phyloP scores from a whole-genome alignment of 208 protist species.

The Trypanosoma grayi region DNA sequence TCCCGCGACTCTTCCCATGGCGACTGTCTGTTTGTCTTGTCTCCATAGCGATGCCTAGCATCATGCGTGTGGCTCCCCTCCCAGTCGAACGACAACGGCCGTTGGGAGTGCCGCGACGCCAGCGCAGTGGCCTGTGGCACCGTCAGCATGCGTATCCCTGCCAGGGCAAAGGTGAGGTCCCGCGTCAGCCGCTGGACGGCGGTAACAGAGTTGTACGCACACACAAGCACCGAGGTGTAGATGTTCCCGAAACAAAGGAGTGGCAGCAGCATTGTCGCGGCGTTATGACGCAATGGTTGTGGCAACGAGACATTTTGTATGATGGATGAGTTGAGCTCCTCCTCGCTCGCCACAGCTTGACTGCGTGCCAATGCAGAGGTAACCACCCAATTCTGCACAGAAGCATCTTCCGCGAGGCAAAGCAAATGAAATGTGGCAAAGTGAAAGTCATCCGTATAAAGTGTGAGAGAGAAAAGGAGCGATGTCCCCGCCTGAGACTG shows the following conservation, averaged over 20 bases:
- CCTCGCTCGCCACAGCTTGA: constrained; percentile 22
- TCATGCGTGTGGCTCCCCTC: constrained; percentile 80
- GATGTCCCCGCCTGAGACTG: constrained; percentile 72
- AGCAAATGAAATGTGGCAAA: constrained; percentile 74
- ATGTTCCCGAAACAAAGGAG: constrained; percentile 78
- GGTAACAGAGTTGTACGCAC: constrained; percentile 81
- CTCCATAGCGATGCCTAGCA: constrained; percentile 68
- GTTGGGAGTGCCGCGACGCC: constrained; percentile 34
- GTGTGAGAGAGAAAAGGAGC: constrained; percentile 76
- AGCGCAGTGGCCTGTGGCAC: constrained; percentile 56
- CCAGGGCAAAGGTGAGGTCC: constrained; percentile 66
- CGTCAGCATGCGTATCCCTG: constrained; percentile 70
- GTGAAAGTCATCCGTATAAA: constrained; percentile 70
- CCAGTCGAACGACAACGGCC: constrained; percentile 61
- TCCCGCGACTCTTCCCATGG: constrained; percentile 69
- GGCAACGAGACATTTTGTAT: constrained; percentile 80
- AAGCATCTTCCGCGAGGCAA: constrained; percentile 74
- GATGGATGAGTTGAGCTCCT: constrained; percentile 60
- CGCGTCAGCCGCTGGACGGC: constrained; percentile 60
- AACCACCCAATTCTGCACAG: constrained; percentile 65
- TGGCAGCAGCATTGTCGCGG: constrained; percentile 70
- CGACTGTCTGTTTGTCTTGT: constrained; percentile 53
- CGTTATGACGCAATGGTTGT: constrained; percentile 69
- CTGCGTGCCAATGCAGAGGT: constrained; percentile 57
- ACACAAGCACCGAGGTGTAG: constrained; percentile 75